phyloP scores from a whole-genome alignment of 306 rosid genomes.

The Fragaria ananassa region DNA sequence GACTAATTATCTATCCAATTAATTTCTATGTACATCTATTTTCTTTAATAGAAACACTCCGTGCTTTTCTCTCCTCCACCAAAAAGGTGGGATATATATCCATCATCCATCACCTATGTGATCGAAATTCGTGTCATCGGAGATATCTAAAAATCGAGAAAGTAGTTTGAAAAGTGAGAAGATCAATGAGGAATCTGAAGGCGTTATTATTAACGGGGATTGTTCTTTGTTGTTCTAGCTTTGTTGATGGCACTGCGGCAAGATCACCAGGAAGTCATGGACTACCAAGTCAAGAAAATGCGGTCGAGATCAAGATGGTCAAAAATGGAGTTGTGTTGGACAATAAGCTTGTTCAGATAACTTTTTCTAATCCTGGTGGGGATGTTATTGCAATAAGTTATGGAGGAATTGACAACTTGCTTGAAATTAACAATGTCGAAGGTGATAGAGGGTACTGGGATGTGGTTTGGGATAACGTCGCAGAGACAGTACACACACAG shows the following conservation, averaged over 20 bases:
- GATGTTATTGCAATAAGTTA: conserved; percentile 46
- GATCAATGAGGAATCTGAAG: not conserved
- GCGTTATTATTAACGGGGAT: not conserved
- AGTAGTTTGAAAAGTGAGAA: not conserved
- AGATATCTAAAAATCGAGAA: not conserved
- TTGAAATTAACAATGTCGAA: conserved; percentile 19
- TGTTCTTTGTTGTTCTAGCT: not conserved
- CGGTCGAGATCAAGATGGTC: not conserved
- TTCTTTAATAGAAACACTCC: too few relatives aligned
- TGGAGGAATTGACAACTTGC: conserved; percentile 45
- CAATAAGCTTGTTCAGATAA: conserved; percentile 53
- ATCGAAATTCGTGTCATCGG: not conserved
- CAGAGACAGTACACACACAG: not conserved
- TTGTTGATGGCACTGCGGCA: not conserved
- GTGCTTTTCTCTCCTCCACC: too few relatives aligned
- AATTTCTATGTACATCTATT: too few relatives aligned
- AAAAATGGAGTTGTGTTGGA: conserved; percentile 30
- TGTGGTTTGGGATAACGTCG: conserved; percentile 27
- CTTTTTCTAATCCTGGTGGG: conserved; percentile 54
- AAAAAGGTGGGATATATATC: too few relatives aligned
- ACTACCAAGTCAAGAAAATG: not conserved
- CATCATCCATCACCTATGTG: too few relatives aligned
- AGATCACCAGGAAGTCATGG: not conserved
- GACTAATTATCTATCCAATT: too few relatives aligned
- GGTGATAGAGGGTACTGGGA: conserved; percentile 74